These are phyloP conservation scores for Eucalyptus polybractea DNA, from an alignment of 345 rosid species.

Conservation along the genomic window DNA sequence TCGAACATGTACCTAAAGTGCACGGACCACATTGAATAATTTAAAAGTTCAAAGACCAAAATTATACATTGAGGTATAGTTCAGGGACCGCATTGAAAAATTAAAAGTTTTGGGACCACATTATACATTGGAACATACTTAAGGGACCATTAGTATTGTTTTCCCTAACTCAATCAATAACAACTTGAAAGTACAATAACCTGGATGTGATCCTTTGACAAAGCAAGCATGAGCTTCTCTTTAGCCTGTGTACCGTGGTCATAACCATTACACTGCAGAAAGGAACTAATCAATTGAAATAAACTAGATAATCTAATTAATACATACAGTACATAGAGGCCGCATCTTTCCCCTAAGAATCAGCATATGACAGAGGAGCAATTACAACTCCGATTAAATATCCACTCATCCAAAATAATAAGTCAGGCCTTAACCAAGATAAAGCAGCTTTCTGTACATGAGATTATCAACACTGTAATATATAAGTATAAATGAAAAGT, in stretches of 20 bases:
- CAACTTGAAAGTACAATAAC: slow-evolving; percentile 11
- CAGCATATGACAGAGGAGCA: not conserved
- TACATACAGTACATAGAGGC: not conserved
- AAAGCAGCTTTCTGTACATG: not conserved
- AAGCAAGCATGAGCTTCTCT: slow-evolving; percentile 61
- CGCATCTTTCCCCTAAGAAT: not conserved
- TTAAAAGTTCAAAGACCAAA: not conserved
- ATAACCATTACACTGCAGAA: slow-evolving; percentile 70
- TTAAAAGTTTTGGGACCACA: not conserved
- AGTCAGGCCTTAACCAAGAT: not conserved
- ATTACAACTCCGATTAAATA: not conserved
- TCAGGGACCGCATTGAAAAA: not conserved
- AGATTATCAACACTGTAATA: not conserved
- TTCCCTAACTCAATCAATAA: not conserved
- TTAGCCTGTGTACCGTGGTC: slow-evolving; percentile 64
- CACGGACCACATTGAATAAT: not conserved
- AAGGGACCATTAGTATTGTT: not conserved
- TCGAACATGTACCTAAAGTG: not conserved
- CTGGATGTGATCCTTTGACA: slow-evolving; percentile 82
- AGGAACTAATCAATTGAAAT: not conserved
- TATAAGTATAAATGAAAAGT: not conserved
- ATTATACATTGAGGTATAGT: not conserved
- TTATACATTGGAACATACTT: not conserved
- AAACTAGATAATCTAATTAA: not conserved
- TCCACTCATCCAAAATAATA: not conserved